Conservation (phyloP, 768 basidiomycete species). For the Dendrothele bispora region DNA sequence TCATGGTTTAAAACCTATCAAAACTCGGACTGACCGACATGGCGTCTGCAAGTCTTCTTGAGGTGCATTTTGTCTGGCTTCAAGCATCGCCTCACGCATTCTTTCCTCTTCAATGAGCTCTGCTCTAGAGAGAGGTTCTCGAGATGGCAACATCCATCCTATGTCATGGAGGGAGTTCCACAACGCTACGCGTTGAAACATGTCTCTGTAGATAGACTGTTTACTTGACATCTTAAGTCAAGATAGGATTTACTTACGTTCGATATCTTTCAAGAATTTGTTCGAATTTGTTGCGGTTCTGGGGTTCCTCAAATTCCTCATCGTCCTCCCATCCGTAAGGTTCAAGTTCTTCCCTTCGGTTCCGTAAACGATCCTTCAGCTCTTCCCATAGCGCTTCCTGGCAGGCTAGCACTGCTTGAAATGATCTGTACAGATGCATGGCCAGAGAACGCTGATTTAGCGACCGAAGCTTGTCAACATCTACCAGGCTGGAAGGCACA, state of each 20-base stretch:
- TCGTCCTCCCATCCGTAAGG: slow-evolving; percentile 74
- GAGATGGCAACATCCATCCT: slow-evolving; percentile 58
- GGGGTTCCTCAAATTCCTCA: slow-evolving; percentile 56
- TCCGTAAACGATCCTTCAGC: slow-evolving; percentile 59
- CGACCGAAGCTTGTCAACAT: slow-evolving; percentile 40
- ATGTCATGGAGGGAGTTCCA: slow-evolving; percentile 63
- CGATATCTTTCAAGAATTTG: slow-evolving; percentile 56
- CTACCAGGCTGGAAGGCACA: slow-evolving; percentile 36
- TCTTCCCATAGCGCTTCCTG: slow-evolving; percentile 82
- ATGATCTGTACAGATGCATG: slow-evolving; percentile 71
- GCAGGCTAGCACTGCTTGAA: slow-evolving; percentile 59
- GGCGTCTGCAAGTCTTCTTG: slow-evolving; percentile 52
- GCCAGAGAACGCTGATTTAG: slow-evolving; percentile 63
- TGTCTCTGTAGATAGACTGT: slow-evolving; percentile 44
- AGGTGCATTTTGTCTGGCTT: slow-evolving; percentile 52
- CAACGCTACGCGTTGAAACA: slow-evolving; percentile 60
- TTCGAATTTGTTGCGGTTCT: slow-evolving; percentile 60
- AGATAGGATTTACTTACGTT: slow-evolving; percentile 36
- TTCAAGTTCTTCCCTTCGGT: slow-evolving; percentile 50
- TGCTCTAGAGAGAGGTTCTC: slow-evolving; percentile 66
- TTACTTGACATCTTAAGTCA: slow-evolving; percentile 3
- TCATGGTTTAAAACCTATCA: slow-evolving; percentile 58
- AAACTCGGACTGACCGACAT: slow-evolving; percentile 59
- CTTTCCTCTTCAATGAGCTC: slow-evolving; percentile 70
- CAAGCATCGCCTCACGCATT: slow-evolving; percentile 57